Conservation (phyloP, 306 rosid species). For the Vachellia collinsii region DNA sequence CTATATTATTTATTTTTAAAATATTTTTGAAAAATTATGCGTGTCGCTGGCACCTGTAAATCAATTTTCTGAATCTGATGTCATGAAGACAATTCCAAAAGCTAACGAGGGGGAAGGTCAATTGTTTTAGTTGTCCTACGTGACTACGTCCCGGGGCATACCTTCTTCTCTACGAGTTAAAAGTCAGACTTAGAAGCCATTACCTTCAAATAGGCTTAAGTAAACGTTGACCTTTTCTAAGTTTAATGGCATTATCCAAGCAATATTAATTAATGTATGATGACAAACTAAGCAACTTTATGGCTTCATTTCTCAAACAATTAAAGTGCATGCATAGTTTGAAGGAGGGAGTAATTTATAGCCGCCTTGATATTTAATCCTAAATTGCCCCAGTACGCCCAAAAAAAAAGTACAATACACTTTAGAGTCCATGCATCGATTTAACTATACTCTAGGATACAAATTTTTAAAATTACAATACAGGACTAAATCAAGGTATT, state of each 20-base stretch:
- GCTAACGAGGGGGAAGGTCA: no score
- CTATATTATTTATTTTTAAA: no score
- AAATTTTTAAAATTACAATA: no score
- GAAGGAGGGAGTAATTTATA: not conserved
- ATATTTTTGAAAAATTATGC: not conserved
- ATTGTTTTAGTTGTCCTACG: no score
- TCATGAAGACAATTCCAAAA: not conserved
- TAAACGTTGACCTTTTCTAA: not conserved
- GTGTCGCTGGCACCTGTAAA: not conserved
- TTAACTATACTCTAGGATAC: no score
- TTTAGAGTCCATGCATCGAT: not conserved
- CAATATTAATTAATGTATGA: not conserved
- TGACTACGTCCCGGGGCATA: not conserved
- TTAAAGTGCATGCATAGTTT: not conserved
- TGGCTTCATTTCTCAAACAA: not conserved
- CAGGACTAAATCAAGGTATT: no score
- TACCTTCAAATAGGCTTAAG: not conserved
- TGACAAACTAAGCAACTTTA: not conserved
- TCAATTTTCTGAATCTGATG: not conserved
- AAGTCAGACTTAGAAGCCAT: not conserved
- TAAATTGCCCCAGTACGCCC: no score
- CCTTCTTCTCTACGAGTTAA: not conserved
- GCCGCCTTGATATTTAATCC: not conserved
- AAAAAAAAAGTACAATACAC: no score
- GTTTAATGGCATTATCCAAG: not conserved